These are phyloP conservation scores for Geotrichum europaeum DNA, from an alignment of 1,139 yeast genomes.

Conservation along the genomic window DNA sequence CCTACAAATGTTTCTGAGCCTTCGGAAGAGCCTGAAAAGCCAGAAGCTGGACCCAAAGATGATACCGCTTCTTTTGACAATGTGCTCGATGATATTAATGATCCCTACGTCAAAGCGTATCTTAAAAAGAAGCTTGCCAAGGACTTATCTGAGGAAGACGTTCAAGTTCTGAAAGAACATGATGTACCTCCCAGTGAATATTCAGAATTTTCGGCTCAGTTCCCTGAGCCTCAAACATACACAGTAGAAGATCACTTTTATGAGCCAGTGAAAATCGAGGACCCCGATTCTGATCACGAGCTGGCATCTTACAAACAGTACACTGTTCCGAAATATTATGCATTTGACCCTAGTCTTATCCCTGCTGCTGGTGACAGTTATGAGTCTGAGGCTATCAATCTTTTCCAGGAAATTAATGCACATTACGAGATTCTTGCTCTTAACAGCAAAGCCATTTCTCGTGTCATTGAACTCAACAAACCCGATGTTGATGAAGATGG, in stretches of 20 bases:
- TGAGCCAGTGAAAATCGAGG: conserved; percentile 7
- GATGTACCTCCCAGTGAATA: neutral
- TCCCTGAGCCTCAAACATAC: conserved; percentile 9
- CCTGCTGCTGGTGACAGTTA: conserved; percentile 6
- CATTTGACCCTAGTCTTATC: neutral
- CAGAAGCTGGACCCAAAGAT: conserved; percentile 7
- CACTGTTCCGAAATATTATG: conserved; percentile 1
- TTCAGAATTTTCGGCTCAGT: conserved; percentile 1
- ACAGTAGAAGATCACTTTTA: conserved; percentile 13
- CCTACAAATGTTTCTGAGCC: neutral
- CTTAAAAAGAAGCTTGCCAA: conserved; percentile 1
- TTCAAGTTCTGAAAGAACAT: conserved; percentile 4
- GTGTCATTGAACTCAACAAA: conserved; percentile 8
- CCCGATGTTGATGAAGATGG: conserved; percentile 9
- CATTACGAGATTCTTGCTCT: conserved; percentile 19
- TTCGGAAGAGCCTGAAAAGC: neutral
- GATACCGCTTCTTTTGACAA: neutral
- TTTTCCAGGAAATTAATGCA: conserved; percentile 20
- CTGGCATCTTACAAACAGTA: neutral
- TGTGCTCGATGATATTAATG: conserved; percentile 10
- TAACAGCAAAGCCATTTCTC: conserved; percentile 7
- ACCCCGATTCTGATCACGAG: conserved; percentile 8
- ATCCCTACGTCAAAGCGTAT: conserved; percentile 6
- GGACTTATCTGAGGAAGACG: conserved; percentile 6
- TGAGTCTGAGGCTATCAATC: conserved; percentile 13